A percentile compares a stretch with the other conserved stretches of the same genome.
phyloP scores from a whole-genome alignment of 2,329 filamentous ascomycete species.

The Fonsecaea multimorphosa region DNA sequence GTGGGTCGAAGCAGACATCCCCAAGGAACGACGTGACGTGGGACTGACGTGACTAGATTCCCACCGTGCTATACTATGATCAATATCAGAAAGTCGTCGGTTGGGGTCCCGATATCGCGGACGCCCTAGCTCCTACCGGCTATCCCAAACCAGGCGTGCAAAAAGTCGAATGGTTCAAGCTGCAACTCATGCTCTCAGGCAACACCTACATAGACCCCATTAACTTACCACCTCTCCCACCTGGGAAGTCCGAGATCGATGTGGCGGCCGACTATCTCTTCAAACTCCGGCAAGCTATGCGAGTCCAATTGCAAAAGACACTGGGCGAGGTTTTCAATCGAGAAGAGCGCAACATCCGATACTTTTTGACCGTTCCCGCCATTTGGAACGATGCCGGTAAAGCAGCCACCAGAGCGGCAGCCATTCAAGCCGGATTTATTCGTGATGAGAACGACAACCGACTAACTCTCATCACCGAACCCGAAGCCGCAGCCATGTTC shows the following conservation, averaged over 20 bases:
- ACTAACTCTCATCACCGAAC: constrained; percentile 91
- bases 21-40: background rate
- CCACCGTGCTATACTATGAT: constrained; percentile 98
- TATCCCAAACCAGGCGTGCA: constrained; percentile 98
- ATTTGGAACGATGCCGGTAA: constrained; percentile 99
- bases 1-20: constrained; percentile 54
- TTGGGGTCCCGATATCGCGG: constrained; percentile 97
- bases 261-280: constrained; percentile 99
- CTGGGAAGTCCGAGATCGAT: constrained; percentile 98
- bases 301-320: constrained; percentile 92
- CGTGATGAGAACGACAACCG: constrained; percentile 98
- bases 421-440: constrained; percentile 95
- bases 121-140: constrained; percentile 92
- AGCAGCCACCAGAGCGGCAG: constrained; percentile 91
- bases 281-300: constrained; percentile 96
- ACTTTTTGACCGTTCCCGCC: constrained; percentile 97
- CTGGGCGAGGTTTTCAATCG: constrained; percentile 96
- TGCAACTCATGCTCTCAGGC: constrained; percentile 97
- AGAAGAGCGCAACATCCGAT: constrained; percentile 96
- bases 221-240: constrained; percentile 94
- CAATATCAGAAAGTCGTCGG: constrained; percentile 99
- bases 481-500: constrained; percentile 95
- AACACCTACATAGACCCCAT: constrained; percentile 99
- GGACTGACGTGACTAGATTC: constrained; percentile 68
- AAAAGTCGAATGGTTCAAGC: constrained; percentile 99